Conservation (phyloP, 495 filamentous ascomycete genomes). For the Aspergillus egyptiacus region DNA sequence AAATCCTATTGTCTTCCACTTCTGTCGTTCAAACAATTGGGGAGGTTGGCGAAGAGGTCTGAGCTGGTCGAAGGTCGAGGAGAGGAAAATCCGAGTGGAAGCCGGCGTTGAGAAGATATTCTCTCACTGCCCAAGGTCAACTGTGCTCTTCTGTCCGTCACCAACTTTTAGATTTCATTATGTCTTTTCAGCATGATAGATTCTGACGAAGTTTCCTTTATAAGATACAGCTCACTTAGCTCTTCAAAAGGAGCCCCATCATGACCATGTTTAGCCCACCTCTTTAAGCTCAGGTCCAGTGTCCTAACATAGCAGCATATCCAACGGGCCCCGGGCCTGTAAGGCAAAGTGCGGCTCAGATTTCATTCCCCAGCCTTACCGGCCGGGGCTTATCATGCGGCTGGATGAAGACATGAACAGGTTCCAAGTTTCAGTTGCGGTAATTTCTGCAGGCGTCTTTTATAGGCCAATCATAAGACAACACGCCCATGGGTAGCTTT, state of each 20-base stretch:
- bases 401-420: neutral
- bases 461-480: neutral
- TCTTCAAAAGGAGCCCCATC: slow-evolving; percentile 5
- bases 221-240: neutral
- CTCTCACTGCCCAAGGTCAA: neutral
- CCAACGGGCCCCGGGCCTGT: neutral
- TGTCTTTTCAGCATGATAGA: neutral
- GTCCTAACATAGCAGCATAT: neutral
- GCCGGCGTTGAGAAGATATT: neutral
- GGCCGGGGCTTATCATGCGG: neutral
- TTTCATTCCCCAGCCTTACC: neutral
- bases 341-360: too few relatives aligned
- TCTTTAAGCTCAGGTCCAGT: neutral
- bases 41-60: slow-evolving; percentile 14
- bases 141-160: neutral
- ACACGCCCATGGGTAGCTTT: too few relatives aligned
- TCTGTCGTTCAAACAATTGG: neutral
- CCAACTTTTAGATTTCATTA: neutral
- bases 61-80: neutral
- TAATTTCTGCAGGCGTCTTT: neutral
- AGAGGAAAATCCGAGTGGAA: neutral
- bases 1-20: slow-evolving; percentile 8
- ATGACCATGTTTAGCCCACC: neutral
- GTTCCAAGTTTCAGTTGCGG: neutral
- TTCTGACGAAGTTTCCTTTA: neutral